A percentile compares a stretch with the other conserved stretches of the same genome.
These are phyloP conservation scores for Cutaneotrichosporon cavernicola DNA, from an alignment of 1,284 basidiomycete genomes.

Conservation along the genomic window DNA sequence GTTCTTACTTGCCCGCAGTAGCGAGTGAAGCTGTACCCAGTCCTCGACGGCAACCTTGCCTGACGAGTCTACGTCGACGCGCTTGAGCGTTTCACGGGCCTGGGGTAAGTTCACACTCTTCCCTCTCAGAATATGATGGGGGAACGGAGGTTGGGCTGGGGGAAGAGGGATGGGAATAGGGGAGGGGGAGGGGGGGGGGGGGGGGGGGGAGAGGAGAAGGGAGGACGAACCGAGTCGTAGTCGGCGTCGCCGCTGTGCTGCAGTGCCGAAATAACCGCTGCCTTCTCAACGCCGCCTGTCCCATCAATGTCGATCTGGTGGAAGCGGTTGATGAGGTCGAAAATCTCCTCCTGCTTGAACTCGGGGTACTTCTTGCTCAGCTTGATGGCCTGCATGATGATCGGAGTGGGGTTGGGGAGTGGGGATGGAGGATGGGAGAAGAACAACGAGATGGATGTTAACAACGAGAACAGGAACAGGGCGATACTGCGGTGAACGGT, in stretches of 20 bases:
- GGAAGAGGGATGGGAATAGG: too few relatives aligned
- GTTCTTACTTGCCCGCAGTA: slow-evolving; percentile 41
- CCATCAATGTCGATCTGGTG: slow-evolving; percentile 81
- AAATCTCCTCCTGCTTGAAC: slow-evolving; percentile 86
- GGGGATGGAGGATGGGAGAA: neutral
- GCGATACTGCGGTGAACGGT: neutral
- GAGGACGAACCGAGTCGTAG: slow-evolving; percentile 75
- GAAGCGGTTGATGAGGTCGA: slow-evolving; percentile 87
- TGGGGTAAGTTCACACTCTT: slow-evolving; percentile 20
- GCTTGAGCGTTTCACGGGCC: slow-evolving; percentile 76
- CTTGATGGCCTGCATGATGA: slow-evolving; percentile 56
- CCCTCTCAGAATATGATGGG: too few relatives aligned
- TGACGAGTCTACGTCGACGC: slow-evolving; percentile 88
- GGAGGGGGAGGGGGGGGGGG: too few relatives aligned
- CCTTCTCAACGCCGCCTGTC: slow-evolving; percentile 80
- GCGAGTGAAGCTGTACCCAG: slow-evolving; percentile 69
- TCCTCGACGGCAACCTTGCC: slow-evolving; percentile 97
- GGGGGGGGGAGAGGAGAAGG: neutral
- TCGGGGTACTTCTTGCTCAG: slow-evolving; percentile 92
- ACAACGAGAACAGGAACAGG: neutral
- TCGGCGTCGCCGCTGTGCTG: slow-evolving; percentile 73
- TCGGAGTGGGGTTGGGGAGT: neutral
- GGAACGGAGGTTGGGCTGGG: too few relatives aligned
- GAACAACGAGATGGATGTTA: neutral
- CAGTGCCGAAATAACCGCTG: slow-evolving; percentile 71